Base-by-base conservation (phyloP, 306 rosid genomes). In the Vicia faba region DNA sequence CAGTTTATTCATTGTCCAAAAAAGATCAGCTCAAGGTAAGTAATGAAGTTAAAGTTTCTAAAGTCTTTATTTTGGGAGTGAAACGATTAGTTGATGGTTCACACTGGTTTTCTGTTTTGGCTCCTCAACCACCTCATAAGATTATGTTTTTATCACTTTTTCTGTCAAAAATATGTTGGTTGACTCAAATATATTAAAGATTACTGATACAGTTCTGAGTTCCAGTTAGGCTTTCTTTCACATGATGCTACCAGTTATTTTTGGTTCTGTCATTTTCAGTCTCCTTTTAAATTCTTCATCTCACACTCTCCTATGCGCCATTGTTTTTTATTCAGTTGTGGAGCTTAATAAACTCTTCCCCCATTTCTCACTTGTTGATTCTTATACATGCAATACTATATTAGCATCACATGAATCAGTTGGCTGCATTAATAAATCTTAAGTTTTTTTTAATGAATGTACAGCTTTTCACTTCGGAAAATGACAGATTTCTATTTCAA, bases 1-100 rank as follows among this genome's bases (percentile, higher is more conserved):
- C 90, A 5, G 99, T 93, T 69, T 86, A 83, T 82, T 93, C 99
- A 35, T 71, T 88, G 79, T 77, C 97, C 44, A 83, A 76, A 73
- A 83, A 85, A 71, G 97, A 82, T 57, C 87, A 79, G 68, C 89
- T 93, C 40, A 88, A 93, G 99, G 99, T 86, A 65, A 71, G 76
- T 66, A 68, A 60, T 33, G 40, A 15, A 49, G 40, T 73, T 62
- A n/a, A 11, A 35, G 23, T 64, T 11, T 76, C 63, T 40, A 35
- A 31, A 61, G 10, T 64, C 26, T 31, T 59, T 45, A 11, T 41
- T 61, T 60, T 69, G 31, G 7, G 43, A 69, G 46, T 45, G 3
- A 35, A 60, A 11, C 68, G 66, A 48, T 14, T 74, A 20, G 20
- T 31, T 66, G 23, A 56, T 71, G 63, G 45, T 38, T 46, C 41